These are phyloP conservation scores for Wickerhamomyces chaumierensis DNA, from an alignment of 805 yeast genomes.

Conservation along the genomic window DNA sequence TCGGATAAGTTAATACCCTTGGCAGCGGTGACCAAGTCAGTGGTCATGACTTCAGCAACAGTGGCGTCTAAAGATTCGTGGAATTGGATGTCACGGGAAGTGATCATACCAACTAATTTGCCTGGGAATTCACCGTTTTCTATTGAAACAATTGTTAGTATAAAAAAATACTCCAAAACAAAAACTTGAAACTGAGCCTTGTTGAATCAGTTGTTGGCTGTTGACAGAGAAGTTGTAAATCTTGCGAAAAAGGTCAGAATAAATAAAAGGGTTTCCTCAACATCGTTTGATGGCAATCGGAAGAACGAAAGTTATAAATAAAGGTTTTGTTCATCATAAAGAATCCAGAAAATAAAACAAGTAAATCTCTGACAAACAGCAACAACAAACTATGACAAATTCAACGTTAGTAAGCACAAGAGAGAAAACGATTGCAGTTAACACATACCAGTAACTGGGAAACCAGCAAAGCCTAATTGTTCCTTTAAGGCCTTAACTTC, in stretches of 20 bases:
- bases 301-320: constrained; percentile 96
- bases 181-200: too few relatives aligned
- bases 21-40: constrained; percentile 71
- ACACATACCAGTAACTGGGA: constrained; percentile 98
- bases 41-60: constrained; percentile 82
- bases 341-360: constrained; percentile 2
- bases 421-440: constrained; percentile 2
- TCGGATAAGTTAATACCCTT: constrained; percentile 72
- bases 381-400: not conserved
- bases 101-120: constrained; percentile 87
- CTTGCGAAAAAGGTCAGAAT: not conserved
- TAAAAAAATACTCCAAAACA: too few relatives aligned
- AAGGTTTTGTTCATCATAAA: constrained; percentile 42
- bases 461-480: constrained; percentile 84
- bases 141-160: constrained; percentile 22
- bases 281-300: constrained; percentile 96
- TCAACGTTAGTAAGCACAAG: constrained; percentile 2
- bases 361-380: not conserved
- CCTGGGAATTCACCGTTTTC: constrained; percentile 82
- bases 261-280: constrained; percentile 60
- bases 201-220: not conserved
- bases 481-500: constrained; percentile 66
- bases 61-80: constrained; percentile 56
- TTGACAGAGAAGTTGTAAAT: not conserved
- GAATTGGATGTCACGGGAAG: constrained; percentile 96